Percentiles rank a stretch among this genome's conserved stretches.
Evolutionary conservation across 805 yeast genomes (phyloP).

Genomic region (Metschnikowia dekortorum): DNA sequence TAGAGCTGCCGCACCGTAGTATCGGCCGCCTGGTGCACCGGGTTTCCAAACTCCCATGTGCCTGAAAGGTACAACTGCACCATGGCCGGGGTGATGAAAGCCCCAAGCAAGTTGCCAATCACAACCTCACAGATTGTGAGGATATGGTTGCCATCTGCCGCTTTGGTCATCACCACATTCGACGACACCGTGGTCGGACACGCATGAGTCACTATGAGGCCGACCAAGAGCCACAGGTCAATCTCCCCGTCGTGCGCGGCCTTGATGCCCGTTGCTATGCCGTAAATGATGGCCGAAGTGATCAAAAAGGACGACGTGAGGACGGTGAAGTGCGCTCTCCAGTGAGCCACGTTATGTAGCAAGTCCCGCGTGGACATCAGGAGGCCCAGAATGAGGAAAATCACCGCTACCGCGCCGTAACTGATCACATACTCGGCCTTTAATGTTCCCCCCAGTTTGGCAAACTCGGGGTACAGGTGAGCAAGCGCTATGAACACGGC

Average conservation of each 20-base stretch:
- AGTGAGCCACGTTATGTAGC: slow-evolving; percentile 58
- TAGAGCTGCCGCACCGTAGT: slow-evolving; percentile 55
- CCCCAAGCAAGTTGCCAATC: slow-evolving; percentile 80
- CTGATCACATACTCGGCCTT: slow-evolving; percentile 72
- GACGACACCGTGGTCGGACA: slow-evolving; percentile 93
- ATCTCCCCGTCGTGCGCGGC: slow-evolving; percentile 53
- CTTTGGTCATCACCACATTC: slow-evolving; percentile 86
- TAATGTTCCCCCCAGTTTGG: slow-evolving; percentile 75
- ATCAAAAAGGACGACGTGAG: slow-evolving; percentile 64
- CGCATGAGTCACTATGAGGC: slow-evolving; percentile 75
- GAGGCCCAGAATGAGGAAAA: slow-evolving; percentile 76
- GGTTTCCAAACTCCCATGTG: slow-evolving; percentile 75
- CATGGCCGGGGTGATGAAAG: slow-evolving; percentile 82
- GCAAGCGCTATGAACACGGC: slow-evolving; percentile 76
- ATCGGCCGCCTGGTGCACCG: slow-evolving; percentile 43
- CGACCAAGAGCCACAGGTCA: slow-evolving; percentile 73
- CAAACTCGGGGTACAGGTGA: slow-evolving; percentile 74
- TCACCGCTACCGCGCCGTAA: slow-evolving; percentile 83
- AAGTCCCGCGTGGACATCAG: slow-evolving; percentile 67
- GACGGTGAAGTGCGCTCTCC: slow-evolving; percentile 80
- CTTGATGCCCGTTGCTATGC: slow-evolving; percentile 63
- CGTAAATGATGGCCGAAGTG: slow-evolving; percentile 68
- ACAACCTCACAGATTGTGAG: slow-evolving; percentile 80
- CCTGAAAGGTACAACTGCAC: slow-evolving; percentile 63
- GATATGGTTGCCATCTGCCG: slow-evolving; percentile 78